Percentiles rank a stretch among this genome's conserved stretches.
Evolutionary conservation across 2,329 filamentous ascomycete genomes (phyloP).

Genomic region (Colletotrichum trifolii): DNA sequence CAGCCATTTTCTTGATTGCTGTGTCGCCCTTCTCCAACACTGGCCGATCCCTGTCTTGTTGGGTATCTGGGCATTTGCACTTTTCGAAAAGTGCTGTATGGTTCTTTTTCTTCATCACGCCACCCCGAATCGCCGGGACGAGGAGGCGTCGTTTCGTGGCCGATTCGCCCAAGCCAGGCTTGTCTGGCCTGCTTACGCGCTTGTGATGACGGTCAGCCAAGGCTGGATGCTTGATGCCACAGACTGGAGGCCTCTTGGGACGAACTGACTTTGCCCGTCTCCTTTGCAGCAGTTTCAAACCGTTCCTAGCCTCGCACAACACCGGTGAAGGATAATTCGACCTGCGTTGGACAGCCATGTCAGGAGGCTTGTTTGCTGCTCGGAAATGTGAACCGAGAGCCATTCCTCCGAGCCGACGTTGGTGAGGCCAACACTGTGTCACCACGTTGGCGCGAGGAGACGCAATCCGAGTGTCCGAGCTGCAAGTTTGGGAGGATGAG

Average conservation of each 20-base stretch:
- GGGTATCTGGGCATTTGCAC: constrained; percentile 11
- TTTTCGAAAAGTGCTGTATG: background rate
- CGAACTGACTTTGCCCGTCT: constrained; percentile 2
- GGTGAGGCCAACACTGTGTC: background rate
- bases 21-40: constrained; percentile 2
- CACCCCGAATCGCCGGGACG: too few species aligned
- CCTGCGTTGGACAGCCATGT: constrained; percentile 15
- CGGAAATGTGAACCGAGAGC: constrained; percentile 1
- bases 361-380: constrained; percentile 22
- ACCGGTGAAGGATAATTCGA: too few species aligned
- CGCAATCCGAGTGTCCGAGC: too few species aligned
- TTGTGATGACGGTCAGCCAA: too few species aligned
- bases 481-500: background rate
- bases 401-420: background rate
- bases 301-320: background rate
- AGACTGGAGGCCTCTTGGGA: background rate
- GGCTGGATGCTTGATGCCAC: too few species aligned
- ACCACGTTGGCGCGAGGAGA: too few species aligned
- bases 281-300: background rate
- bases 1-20: constrained; percentile 16
- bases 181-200: too few species aligned
- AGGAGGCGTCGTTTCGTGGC: too few species aligned
- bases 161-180: too few species aligned
- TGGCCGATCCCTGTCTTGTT: constrained; percentile 28
- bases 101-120: too few species aligned